Percentiles rank a stretch among this genome's conserved stretches.
phyloP scores from a whole-genome alignment of 2,329 filamentous ascomycete genomes.

The Balansia obtecta region DNA sequence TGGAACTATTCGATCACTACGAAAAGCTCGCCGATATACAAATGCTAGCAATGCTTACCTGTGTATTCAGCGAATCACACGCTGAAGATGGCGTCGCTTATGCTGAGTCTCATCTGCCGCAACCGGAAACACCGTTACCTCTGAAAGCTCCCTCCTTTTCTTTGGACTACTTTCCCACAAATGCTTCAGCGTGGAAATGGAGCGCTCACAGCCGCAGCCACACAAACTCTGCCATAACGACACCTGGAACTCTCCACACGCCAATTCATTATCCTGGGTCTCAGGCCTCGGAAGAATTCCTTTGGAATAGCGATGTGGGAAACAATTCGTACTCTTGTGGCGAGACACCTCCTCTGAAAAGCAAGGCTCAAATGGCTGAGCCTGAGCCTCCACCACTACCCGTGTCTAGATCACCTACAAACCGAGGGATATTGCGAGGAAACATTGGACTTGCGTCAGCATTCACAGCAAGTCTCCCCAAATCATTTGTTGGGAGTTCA shows the following conservation, averaged over 20 bases:
- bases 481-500: constrained; percentile 26
- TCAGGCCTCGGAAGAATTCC: constrained; percentile 41
- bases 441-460: constrained; percentile 44
- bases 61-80: constrained; percentile 52
- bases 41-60: constrained; percentile 61
- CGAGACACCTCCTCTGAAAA: constrained; percentile 45
- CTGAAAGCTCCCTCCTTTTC: constrained; percentile 56
- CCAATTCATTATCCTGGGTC: constrained; percentile 42
- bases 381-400: constrained; percentile 36
- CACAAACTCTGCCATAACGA: constrained; percentile 41
- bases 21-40: constrained; percentile 51
- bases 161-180: constrained; percentile 52
- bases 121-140: constrained; percentile 49
- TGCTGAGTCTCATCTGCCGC: constrained; percentile 41
- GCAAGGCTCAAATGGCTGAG: constrained; percentile 32
- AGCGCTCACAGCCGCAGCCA: constrained; percentile 38
- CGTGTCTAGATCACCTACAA: constrained; percentile 48
- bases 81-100: constrained; percentile 44
- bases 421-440: constrained; percentile 36
- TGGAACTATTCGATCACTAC: constrained; percentile 50
- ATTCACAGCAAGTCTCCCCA: constrained; percentile 42
- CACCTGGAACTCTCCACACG: constrained; percentile 43
- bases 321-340: constrained; percentile 49
- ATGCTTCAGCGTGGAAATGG: constrained; percentile 46
- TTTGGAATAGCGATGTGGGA: constrained; percentile 40